Conservation (phyloP, 2,329 filamentous ascomycete genomes). For the Scorias spongiosa region DNA sequence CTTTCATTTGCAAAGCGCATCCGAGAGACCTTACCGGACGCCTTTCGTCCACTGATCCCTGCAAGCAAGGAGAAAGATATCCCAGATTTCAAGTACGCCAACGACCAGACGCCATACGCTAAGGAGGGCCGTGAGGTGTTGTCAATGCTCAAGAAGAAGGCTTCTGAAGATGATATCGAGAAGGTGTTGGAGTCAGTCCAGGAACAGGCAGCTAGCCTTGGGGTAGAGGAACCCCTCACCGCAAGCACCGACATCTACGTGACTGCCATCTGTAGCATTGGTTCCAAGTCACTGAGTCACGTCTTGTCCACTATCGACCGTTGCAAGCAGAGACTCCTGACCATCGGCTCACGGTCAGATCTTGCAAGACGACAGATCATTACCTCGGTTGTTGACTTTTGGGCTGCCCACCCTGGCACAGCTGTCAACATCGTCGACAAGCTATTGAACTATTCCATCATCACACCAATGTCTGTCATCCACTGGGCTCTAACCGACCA, state of each 20-base stretch:
- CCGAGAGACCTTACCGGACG: slow-evolving; percentile 75
- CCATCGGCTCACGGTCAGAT: slow-evolving; percentile 60
- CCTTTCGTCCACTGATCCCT: slow-evolving; percentile 67
- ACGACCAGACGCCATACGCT: slow-evolving; percentile 63
- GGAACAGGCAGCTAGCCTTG: slow-evolving; percentile 53
- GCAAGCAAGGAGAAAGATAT: slow-evolving; percentile 86
- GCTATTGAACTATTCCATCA: slow-evolving; percentile 89
- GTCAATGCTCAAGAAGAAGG: slow-evolving; percentile 66
- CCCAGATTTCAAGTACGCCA: slow-evolving; percentile 84
- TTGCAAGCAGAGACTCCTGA: slow-evolving; percentile 74
- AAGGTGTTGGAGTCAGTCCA: slow-evolving; percentile 67
- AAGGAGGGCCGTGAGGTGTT: slow-evolving; percentile 73
- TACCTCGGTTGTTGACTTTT: slow-evolving; percentile 78
- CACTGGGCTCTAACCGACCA: slow-evolving; percentile 72
- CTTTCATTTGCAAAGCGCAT: slow-evolving; percentile 93
- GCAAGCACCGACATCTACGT: slow-evolving; percentile 88
- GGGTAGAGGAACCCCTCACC: slow-evolving; percentile 58
- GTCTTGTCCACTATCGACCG: slow-evolving; percentile 92
- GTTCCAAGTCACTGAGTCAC: slow-evolving; percentile 90
- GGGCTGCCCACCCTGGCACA: slow-evolving; percentile 80
- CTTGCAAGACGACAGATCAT: slow-evolving; percentile 77
- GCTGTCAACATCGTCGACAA: slow-evolving; percentile 92
- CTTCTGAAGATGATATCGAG: slow-evolving; percentile 73
- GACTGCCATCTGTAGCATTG: slow-evolving; percentile 83
- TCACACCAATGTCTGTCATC: slow-evolving; percentile 71